Conservation (phyloP, 2,329 filamentous ascomycete genomes). For the Aspergillus ochraceoroseus region DNA sequence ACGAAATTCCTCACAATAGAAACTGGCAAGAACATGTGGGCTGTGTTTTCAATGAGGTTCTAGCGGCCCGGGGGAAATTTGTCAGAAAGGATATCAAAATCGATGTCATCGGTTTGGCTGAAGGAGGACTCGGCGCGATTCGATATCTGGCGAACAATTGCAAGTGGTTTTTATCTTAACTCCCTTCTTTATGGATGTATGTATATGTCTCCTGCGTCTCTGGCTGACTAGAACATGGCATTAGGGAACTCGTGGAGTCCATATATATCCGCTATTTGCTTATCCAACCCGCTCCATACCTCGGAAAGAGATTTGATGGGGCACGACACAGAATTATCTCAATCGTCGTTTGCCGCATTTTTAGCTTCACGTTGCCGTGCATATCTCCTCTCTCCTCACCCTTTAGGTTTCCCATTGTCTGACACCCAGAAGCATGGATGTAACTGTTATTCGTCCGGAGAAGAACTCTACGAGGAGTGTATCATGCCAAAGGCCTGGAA, state of each 20-base stretch:
- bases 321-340: not conserved
- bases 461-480: conserved; percentile 55
- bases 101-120: conserved; percentile 67
- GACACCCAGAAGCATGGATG: conserved; percentile 56
- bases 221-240: conserved; percentile 4
- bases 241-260: conserved; percentile 39
- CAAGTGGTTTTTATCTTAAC: conserved; percentile 35
- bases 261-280: conserved; percentile 39
- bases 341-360: conserved; percentile 30
- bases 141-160: conserved; percentile 55
- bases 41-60: conserved; percentile 61
- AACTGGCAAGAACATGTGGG: conserved; percentile 57
- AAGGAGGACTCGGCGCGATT: conserved; percentile 57
- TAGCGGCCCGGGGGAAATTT: conserved; percentile 44
- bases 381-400: conserved; percentile 54
- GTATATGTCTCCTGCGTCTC: not conserved
- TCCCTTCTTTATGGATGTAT: not conserved
- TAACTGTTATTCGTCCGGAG: conserved; percentile 65
- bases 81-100: conserved; percentile 52
- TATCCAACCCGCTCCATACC: conserved; percentile 39
- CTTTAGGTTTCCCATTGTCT: conserved; percentile 51
- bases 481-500: conserved; percentile 56
- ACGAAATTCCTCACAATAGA: conserved; percentile 59
- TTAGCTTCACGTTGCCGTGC: conserved; percentile 54
- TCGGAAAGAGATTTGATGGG: conserved; percentile 26